A percentile compares a stretch with the other conserved stretches of the same genome.
phyloP scores from a whole-genome alignment of 1,284 basidiomycete species.

The Malassezia globosa region DNA sequence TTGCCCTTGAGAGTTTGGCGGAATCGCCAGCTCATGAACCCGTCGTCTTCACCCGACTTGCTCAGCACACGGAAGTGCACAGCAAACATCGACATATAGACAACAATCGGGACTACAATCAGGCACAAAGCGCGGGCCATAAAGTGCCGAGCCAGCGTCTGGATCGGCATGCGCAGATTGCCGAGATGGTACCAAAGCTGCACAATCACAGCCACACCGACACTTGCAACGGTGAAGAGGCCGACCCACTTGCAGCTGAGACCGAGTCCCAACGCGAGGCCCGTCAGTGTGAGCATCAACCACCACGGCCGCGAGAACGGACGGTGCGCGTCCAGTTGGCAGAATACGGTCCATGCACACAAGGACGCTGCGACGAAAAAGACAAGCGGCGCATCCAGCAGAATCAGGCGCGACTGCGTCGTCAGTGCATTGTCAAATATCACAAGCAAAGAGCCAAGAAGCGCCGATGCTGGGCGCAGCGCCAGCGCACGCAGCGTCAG shows the following conservation, averaged over 20 bases:
- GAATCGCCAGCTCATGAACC: constrained; percentile 98
- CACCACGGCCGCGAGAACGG: constrained; percentile 81
- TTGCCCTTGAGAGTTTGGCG: constrained; percentile 88
- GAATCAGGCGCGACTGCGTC: constrained; percentile 89
- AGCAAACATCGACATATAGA: constrained; percentile 92
- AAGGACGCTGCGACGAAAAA: constrained; percentile 89
- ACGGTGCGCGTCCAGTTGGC: constrained; percentile 64
- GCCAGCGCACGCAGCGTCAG: constrained; percentile 84
- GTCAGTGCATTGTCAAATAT: constrained; percentile 92
- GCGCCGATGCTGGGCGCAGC: constrained; percentile 67
- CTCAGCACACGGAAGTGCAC: constrained; percentile 83
- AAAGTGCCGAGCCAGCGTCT: constrained; percentile 71
- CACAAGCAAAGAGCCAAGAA: constrained; percentile 78
- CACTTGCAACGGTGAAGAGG: constrained; percentile 91
- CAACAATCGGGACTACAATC: constrained; percentile 67
- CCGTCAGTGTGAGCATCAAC: constrained; percentile 78
- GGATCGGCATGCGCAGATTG: constrained; percentile 67
- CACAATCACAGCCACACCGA: constrained; percentile 70
- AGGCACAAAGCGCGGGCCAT: constrained; percentile 75
- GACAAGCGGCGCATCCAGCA: constrained; percentile 89
- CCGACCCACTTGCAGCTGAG: constrained; percentile 97
- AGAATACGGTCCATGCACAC: constrained; percentile 80
- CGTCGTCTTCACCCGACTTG: constrained; percentile 87
- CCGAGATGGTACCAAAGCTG: constrained; percentile 87
- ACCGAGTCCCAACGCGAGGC: constrained; percentile 78